Evolutionary conservation across 1,284 basidiomycete species (phyloP).

Genomic region (Bondarzewia mesenterica): DNA sequence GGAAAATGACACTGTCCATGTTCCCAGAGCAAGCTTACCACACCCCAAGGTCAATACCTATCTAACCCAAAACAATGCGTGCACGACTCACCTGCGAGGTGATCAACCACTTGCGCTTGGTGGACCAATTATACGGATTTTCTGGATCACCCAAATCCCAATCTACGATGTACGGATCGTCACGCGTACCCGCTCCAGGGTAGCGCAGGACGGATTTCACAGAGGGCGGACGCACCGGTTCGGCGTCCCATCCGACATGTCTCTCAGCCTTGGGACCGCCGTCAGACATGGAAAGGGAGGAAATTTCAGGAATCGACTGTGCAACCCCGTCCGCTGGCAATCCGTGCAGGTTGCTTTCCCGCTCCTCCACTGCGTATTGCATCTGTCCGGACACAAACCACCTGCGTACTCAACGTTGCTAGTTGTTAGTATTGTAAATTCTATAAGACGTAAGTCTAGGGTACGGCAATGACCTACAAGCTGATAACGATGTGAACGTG

Average conservation of each 20-base stretch:
- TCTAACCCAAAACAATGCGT: not conserved
- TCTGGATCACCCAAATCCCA: slow-evolving; percentile 49
- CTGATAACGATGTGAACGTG: too few species aligned
- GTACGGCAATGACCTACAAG: too few species aligned
- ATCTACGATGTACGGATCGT: slow-evolving; percentile 48
- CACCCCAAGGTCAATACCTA: not conserved
- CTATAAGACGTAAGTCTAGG: too few species aligned
- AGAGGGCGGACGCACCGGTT: not conserved
- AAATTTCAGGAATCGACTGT: too few species aligned
- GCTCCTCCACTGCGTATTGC: too few species aligned
- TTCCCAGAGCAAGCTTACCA: slow-evolving; percentile 34
- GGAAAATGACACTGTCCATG: slow-evolving; percentile 57
- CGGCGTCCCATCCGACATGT: not conserved
- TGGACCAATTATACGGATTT: slow-evolving; percentile 60
- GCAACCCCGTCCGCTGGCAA: too few species aligned
- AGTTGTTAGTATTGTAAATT: too few species aligned
- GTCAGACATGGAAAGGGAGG: not conserved
- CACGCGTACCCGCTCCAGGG: slow-evolving; percentile 35
- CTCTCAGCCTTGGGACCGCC: not conserved
- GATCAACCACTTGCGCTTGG: slow-evolving; percentile 40
- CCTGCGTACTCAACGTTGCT: too few species aligned
- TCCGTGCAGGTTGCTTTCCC: too few species aligned
- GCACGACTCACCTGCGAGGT: slow-evolving; percentile 37
- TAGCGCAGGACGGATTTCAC: slow-evolving; percentile 7
- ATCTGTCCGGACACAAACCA: too few species aligned